Evolutionary conservation across 179 eudicot genomes (phyloP), one percentile per base, ranked within the genome.

Genomic region (Beta macrorhiza): DNA sequence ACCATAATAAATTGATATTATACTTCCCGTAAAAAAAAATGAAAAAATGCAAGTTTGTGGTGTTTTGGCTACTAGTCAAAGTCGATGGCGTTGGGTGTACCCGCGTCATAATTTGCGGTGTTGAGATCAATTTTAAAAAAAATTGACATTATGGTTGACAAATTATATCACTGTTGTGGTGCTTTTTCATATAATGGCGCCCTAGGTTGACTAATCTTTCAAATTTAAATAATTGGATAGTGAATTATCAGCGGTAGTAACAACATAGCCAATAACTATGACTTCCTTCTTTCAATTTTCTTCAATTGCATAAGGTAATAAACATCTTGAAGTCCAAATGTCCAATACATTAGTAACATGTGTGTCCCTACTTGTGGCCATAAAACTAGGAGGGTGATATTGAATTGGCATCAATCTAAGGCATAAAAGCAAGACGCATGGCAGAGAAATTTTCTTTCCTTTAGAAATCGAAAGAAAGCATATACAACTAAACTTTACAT

Each of bases 311-410:
- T 32, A 68, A 68, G 20, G 14, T 1, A 16, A 67, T 68, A 15
- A 68, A 1, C 20, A 37, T 68, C 49, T 68, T 68, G 51, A 68
- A 17, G 4, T 68, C 72, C 32, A 29, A 29, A 29, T 29, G 32
- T 29, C 32, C 72, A 68, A 68, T 68, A 68, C n/a, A 37, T 32
- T 32, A 42, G 51, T 14, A 68, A 68, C 72, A 68, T 15, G 72
- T 68, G 14, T 42, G 72, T 8, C 49, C 49, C 19, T 37, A 37
- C 10, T 67, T 67, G 72, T 67, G 72, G 51, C 51, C 37, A 37
- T 67, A 37, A 67, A 37, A 5, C 72, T 1, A 14, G 72, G 10
- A 67, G 49, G 2, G 6, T 32, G 16, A 42, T 67, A 0, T 67
- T 67, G 8, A 29, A 6, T 67, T 67, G n/a, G 72, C 16, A 37